phyloP scores from a whole-genome alignment of 495 filamentous ascomycete genomes.

The Sabuloglossum arenarium region DNA sequence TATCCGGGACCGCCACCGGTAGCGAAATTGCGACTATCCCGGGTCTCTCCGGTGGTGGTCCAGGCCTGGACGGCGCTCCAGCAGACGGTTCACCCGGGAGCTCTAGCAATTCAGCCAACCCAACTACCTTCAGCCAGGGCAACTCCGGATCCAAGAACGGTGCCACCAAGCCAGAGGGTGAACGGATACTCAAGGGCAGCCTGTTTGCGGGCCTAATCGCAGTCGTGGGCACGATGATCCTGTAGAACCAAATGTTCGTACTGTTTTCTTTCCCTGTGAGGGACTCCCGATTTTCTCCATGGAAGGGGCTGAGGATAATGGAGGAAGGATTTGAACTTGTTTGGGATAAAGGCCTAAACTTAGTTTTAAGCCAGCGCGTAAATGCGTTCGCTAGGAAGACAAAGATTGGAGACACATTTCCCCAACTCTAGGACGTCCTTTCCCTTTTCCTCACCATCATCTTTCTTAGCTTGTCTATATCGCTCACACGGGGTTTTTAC shows the following conservation, averaged over 20 bases:
- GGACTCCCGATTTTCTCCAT: too few species aligned
- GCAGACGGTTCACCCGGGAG: slow-evolving; percentile 7
- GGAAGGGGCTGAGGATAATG: too few species aligned
- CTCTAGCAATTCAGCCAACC: slow-evolving; percentile 9
- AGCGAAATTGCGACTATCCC: slow-evolving; percentile 20
- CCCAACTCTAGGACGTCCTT: too few species aligned
- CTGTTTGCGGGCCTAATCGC: slow-evolving; percentile 36
- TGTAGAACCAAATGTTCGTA: slow-evolving; percentile 17
- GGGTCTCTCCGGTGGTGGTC: slow-evolving; percentile 20
- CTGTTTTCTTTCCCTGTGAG: too few species aligned
- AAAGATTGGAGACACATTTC: too few species aligned
- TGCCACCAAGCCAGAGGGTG: slow-evolving; percentile 18
- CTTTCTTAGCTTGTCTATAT: too few species aligned
- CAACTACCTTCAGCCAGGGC: slow-evolving; percentile 10
- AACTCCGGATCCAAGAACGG: slow-evolving; percentile 12
- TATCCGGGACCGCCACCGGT: slow-evolving; percentile 10
- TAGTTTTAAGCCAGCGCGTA: too few species aligned
- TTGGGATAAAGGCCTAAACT: too few species aligned
- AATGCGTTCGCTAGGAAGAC: too few species aligned
- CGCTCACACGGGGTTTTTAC: too few species aligned
- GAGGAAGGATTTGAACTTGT: too few species aligned
- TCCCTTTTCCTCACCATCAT: too few species aligned
- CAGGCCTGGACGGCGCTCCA: slow-evolving; percentile 16
- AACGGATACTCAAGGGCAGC: slow-evolving; percentile 28
- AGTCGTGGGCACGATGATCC: slow-evolving; percentile 29